Evolutionary conservation across 1,284 basidiomycete species (phyloP).

Genomic region (Earliella scabrosa): DNA sequence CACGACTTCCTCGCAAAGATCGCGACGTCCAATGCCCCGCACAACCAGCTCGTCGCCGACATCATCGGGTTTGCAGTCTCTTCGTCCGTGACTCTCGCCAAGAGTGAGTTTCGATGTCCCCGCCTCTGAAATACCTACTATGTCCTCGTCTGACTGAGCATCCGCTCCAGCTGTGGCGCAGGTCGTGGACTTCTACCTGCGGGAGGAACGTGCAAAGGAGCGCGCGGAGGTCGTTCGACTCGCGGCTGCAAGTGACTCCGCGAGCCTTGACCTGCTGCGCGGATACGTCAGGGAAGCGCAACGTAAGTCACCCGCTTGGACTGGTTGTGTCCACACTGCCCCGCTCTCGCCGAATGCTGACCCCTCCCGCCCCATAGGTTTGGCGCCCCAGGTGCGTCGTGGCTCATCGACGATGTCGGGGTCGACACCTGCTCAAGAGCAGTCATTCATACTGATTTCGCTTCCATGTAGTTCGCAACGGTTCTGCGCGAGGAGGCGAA

Average conservation of each 20-base stretch:
- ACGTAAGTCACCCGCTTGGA: too few relatives aligned
- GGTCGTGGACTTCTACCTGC: conserved; percentile 70
- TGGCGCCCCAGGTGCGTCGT: conserved; percentile 12
- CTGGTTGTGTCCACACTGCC: too few relatives aligned
- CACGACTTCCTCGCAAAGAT: conserved; percentile 49
- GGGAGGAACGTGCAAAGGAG: conserved; percentile 42
- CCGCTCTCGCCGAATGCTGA: neutral
- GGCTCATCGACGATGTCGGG: too few relatives aligned
- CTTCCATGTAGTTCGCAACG: conserved; percentile 45
- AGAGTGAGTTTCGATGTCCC: conserved; percentile 47
- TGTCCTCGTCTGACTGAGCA: conserved; percentile 1
- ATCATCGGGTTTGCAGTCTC: conserved; percentile 53
- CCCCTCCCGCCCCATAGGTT: conserved; percentile 3
- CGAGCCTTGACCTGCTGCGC: conserved; percentile 42
- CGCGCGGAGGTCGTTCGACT: conserved; percentile 50
- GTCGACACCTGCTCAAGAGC: too few relatives aligned
- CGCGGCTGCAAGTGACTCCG: conserved; percentile 37
- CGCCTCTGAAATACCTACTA: conserved; percentile 51
- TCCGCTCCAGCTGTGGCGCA: conserved; percentile 47
- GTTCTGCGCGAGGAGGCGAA: conserved; percentile 49
- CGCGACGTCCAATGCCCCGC: conserved; percentile 43
- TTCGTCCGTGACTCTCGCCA: conserved; percentile 48
- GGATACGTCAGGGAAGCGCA: conserved; percentile 61
- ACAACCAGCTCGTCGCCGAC: conserved; percentile 47
- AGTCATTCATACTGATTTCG: too few relatives aligned